Percentiles rank a stretch among this genome's conserved stretches.
phyloP scores from a whole-genome alignment of 1,284 basidiomycete genomes.

The Sporisorium scitamineum region DNA sequence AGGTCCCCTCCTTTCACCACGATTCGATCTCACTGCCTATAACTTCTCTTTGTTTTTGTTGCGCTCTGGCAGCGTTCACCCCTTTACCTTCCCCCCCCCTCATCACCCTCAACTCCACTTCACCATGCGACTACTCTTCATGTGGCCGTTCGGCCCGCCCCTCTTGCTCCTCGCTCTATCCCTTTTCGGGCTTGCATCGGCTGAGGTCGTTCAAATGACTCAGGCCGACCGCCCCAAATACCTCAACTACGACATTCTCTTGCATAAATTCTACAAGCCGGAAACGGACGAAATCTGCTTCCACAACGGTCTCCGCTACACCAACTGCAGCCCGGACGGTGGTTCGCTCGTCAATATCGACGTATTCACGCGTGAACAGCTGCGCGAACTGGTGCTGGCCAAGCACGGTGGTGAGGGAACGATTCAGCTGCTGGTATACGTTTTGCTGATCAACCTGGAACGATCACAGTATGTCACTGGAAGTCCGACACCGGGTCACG shows the following conservation, averaged over 20 bases:
- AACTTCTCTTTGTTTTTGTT: background rate
- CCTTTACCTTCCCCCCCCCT: background rate
- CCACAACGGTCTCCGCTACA: slow-evolving; percentile 16
- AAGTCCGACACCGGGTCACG: too few relatives aligned
- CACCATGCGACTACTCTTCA: background rate
- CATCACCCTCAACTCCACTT: background rate
- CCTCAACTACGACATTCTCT: background rate
- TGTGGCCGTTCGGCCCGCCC: background rate
- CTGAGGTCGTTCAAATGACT: background rate
- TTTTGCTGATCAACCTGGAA: slow-evolving; percentile 1
- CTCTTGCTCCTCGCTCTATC: background rate
- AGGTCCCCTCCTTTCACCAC: background rate
- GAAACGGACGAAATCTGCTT: slow-evolving; percentile 24
- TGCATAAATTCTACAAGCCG: slow-evolving; percentile 16
- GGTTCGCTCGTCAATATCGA: slow-evolving; percentile 11
- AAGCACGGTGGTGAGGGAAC: background rate
- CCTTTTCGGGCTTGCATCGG: background rate
- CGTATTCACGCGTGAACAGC: background rate
- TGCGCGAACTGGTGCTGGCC: background rate
- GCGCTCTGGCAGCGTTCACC: slow-evolving; percentile 21
- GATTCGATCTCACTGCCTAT: background rate
- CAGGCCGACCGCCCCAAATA: background rate
- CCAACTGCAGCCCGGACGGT: slow-evolving; percentile 1
- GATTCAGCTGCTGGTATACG: background rate
- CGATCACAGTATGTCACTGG: too few relatives aligned